phyloP scores from a whole-genome alignment of 805 yeast species.

The Lachancea sp. region DNA sequence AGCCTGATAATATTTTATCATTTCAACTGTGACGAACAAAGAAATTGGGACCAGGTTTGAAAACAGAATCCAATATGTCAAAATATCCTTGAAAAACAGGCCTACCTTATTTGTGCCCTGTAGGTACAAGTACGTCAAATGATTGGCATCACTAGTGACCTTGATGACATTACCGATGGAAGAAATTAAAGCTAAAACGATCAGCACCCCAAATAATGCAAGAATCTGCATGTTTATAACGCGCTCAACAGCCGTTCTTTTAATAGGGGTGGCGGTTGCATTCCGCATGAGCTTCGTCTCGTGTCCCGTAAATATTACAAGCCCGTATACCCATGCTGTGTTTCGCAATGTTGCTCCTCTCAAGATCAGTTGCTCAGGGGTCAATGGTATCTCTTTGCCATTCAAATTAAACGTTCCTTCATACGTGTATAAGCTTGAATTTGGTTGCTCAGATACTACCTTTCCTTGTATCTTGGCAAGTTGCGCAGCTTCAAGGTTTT shows the following conservation, averaged over 20 bases:
- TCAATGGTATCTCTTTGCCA: constrained; percentile 57
- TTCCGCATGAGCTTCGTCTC: constrained; percentile 97
- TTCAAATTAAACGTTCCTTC: constrained; percentile 72
- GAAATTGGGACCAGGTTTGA: constrained; percentile 98
- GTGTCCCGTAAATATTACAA: constrained; percentile 94
- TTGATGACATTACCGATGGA: constrained; percentile 83
- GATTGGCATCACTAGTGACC: constrained; percentile 44
- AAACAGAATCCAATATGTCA: constrained; percentile 93
- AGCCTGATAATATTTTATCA: constrained; percentile 93
- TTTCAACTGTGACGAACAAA: constrained; percentile 90
- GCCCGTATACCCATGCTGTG: constrained; percentile 92
- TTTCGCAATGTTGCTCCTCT: constrained; percentile 95
- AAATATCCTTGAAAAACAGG: constrained; percentile 75
- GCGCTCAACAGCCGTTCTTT: constrained; percentile 93
- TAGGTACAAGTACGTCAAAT: constrained; percentile 58
- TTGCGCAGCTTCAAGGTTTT: constrained; percentile 58
- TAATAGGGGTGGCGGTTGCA: constrained; percentile 97
- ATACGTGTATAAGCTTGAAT: constrained; percentile 86
- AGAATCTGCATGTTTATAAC: constrained; percentile 88
- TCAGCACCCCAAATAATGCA: constrained; percentile 75
- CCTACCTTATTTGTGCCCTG: constrained; percentile 62
- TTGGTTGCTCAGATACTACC: constrained; percentile 84
- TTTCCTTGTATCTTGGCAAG: constrained; percentile 49
- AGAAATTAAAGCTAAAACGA: constrained; percentile 70
- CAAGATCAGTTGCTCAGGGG: constrained; percentile 85